Conservation (phyloP, 192 early-diverging fungal species). For the Chytriomyces sp. region DNA sequence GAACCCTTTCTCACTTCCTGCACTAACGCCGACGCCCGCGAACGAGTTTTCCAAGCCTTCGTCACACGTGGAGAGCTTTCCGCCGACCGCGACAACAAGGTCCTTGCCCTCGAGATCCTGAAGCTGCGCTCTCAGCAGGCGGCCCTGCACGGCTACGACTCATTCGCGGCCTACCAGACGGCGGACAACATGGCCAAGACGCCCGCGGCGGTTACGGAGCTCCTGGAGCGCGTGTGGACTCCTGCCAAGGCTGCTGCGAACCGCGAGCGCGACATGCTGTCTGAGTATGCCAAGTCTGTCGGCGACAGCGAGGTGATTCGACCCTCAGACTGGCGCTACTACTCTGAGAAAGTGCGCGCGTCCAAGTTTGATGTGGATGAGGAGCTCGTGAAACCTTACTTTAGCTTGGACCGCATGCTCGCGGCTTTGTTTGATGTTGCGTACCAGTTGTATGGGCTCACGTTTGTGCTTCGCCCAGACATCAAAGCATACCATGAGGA, state of each 20-base stretch:
- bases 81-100: slow-evolving; percentile 3
- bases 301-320: slow-evolving; percentile 1
- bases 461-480: neutral
- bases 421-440: slow-evolving; percentile 8
- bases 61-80: neutral
- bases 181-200: slow-evolving; percentile 5
- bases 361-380: neutral
- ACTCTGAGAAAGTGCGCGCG: neutral
- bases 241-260: slow-evolving; percentile 8
- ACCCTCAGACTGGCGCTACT: slow-evolving; percentile 3
- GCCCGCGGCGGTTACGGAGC: neutral
- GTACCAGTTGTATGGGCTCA: neutral
- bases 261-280: slow-evolving; percentile 3
- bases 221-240: slow-evolving; percentile 1
- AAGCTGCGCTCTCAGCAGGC: neutral
- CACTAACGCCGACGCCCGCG: neutral
- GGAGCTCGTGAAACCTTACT: neutral
- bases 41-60: neutral
- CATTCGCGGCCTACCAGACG: neutral
- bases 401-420: slow-evolving; percentile 12
- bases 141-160: neutral
- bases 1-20: neutral
- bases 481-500: slow-evolving; percentile 5
- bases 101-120: neutral
- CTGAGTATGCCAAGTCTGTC: slow-evolving; percentile 2